A percentile compares a stretch with the other conserved stretches of the same genome.
Conservation (phyloP, 2,329 filamentous ascomycete species). For the Hirsutella minnesotensis region DNA sequence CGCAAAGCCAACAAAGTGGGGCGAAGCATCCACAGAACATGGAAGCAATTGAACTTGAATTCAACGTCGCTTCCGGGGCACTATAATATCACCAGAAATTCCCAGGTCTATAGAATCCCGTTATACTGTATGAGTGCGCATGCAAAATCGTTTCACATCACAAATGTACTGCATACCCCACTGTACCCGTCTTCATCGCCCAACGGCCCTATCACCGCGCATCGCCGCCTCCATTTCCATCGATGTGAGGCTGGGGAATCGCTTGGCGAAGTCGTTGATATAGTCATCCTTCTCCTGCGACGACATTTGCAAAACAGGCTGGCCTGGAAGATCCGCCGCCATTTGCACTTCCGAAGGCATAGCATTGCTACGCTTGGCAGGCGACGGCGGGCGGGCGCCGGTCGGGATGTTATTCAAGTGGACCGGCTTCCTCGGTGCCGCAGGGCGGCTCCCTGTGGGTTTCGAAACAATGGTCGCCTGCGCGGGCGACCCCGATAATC, state of each 20-base stretch:
- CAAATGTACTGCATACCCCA: too few relatives aligned
- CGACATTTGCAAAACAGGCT: slow-evolving; percentile 42
- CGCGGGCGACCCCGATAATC: slow-evolving; percentile 9
- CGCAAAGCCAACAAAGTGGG: too few relatives aligned
- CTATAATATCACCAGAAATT: too few relatives aligned
- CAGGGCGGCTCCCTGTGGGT: slow-evolving; percentile 27
- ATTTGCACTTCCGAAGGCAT: slow-evolving; percentile 25
- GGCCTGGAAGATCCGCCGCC: slow-evolving; percentile 33
- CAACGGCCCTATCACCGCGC: slow-evolving; percentile 18
- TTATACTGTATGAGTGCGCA: too few relatives aligned
- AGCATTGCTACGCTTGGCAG: slow-evolving; percentile 25
- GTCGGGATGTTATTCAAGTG: slow-evolving; percentile 47
- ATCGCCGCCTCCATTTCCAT: slow-evolving; percentile 71
- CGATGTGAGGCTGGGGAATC: slow-evolving; percentile 74
- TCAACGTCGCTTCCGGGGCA: too few relatives aligned
- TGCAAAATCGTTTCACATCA: too few relatives aligned
- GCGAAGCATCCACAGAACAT: too few relatives aligned
- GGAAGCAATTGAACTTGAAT: too few relatives aligned
- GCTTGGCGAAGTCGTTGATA: slow-evolving; percentile 61
- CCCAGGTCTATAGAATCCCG: too few relatives aligned
- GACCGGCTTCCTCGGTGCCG: slow-evolving; percentile 48
- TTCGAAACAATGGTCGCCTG: slow-evolving; percentile 14
- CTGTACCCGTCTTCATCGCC: too few relatives aligned
- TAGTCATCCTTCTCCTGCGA: slow-evolving; percentile 53
- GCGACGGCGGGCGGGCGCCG: slow-evolving; percentile 29